Percentiles rank a stretch among this genome's conserved stretches.
These are phyloP conservation scores for Solanum appendiculatum DNA, from an alignment of 257 asterid species.

Conservation along the genomic window DNA sequence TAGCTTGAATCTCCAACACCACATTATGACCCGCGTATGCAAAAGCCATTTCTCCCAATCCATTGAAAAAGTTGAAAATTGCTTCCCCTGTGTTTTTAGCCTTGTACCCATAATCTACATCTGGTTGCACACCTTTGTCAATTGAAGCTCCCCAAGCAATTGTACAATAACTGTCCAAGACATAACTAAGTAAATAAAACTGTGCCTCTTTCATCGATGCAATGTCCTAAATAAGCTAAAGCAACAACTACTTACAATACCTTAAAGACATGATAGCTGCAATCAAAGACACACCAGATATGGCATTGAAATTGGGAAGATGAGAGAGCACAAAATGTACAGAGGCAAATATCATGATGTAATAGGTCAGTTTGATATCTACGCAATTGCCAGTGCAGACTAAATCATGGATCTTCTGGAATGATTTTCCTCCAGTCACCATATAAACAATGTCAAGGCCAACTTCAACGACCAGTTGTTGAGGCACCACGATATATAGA, in stretches of 20 bases:
- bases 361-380: conserved; percentile 25
- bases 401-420: conserved; percentile 31
- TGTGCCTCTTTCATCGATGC: no score
- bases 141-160: conserved; percentile 41
- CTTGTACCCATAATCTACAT: conserved; percentile 47
- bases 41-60: conserved; percentile 83
- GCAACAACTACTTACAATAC: no score
- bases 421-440: conserved; percentile 50
- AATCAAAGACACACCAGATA: conserved; percentile 34
- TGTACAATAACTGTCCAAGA: conserved; percentile 41
- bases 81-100: conserved; percentile 41
- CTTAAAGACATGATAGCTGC: conserved; percentile 49
- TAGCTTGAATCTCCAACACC: conserved; percentile 89
- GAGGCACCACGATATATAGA: conserved; percentile 35
- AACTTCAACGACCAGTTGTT: conserved; percentile 39
- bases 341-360: conserved; percentile 37
- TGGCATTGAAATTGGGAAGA: conserved; percentile 46
- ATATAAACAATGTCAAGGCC: conserved; percentile 40
- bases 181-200: no score
- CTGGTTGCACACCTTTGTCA: conserved; percentile 30
- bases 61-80: conserved; percentile 65
- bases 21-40: conserved; percentile 98
- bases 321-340: conserved; percentile 44
- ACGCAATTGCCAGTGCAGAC: conserved; percentile 12
- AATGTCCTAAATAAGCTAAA: neutral